These are phyloP conservation scores for Pseudogymnoascus sp. DNA, from an alignment of 2,329 filamentous ascomycete species.

Conservation along the genomic window DNA sequence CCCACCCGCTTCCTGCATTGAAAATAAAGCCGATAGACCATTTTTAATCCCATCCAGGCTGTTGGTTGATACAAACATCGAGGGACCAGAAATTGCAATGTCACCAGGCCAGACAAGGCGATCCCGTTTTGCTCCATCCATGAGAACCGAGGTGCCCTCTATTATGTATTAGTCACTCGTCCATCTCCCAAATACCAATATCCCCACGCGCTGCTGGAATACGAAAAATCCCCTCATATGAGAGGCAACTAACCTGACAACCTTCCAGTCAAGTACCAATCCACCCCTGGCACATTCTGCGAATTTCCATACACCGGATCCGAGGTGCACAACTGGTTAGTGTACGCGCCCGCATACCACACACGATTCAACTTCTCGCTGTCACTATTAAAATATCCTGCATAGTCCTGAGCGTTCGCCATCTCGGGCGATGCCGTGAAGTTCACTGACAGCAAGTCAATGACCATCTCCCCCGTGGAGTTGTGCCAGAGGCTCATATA, in stretches of 20 bases:
- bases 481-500: constrained; percentile 40
- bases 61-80: constrained; percentile 45
- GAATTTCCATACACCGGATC: constrained; percentile 18
- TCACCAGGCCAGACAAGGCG: constrained; percentile 51
- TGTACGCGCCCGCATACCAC: constrained; percentile 32
- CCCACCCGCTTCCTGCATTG: constrained; percentile 30
- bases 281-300: constrained; percentile 11
- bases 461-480: constrained; percentile 32
- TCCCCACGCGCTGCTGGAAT: background rate
- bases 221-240: background rate
- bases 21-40: constrained; percentile 41
- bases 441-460: constrained; percentile 32
- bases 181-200: background rate
- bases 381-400: constrained; percentile 24
- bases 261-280: background rate
- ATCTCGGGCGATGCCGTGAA: constrained; percentile 31
- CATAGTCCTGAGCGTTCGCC: constrained; percentile 12
- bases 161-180: background rate
- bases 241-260: background rate
- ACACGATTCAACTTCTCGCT: constrained; percentile 31
- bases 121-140: constrained; percentile 49
- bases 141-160: constrained; percentile 22
- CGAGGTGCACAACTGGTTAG: constrained; percentile 26
- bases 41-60: constrained; percentile 44
- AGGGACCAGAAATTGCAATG: constrained; percentile 48